Conservation (phyloP, 2,329 filamentous ascomycete species). For the Verticillium dahliae region DNA sequence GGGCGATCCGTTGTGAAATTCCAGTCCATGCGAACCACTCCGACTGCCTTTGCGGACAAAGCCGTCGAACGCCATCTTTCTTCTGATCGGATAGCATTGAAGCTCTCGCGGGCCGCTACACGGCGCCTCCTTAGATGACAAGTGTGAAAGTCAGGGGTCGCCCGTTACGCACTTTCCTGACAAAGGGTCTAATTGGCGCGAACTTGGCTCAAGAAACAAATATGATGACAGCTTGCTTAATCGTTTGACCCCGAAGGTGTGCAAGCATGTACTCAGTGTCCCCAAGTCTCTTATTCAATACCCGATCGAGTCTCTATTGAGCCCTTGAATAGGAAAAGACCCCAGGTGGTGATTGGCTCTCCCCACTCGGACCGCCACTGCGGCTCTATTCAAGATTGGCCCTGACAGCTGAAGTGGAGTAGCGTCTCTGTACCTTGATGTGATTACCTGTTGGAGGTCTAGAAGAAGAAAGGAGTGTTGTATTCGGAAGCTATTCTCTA, state of each 20-base stretch:
- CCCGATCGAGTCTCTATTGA: conserved; percentile 17
- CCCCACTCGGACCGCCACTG: not conserved
- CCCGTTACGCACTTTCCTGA: not conserved
- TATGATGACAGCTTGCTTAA: not conserved
- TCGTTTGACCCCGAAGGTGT: not conserved
- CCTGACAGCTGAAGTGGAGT: not conserved
- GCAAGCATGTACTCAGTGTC: not conserved
- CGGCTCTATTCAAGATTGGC: no score
- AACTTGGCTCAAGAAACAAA: not conserved
- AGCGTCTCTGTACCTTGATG: no score
- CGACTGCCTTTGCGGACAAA: not conserved
- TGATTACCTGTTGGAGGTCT: no score
- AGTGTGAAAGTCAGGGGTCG: not conserved
- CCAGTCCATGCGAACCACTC: not conserved
- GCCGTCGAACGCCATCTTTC: not conserved
- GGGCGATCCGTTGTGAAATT: not conserved
- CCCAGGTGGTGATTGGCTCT: not conserved
- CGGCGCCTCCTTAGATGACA: no score
- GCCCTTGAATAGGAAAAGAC: conserved; percentile 4
- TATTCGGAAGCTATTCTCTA: no score
- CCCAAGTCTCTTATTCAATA: not conserved
- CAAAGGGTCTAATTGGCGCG: not conserved
- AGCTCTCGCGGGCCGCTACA: not conserved
- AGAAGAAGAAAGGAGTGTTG: no score
- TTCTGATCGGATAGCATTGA: not conserved